Base-by-base conservation (phyloP, 169 alveolate species). In the Eimeria acervulina region DNA sequence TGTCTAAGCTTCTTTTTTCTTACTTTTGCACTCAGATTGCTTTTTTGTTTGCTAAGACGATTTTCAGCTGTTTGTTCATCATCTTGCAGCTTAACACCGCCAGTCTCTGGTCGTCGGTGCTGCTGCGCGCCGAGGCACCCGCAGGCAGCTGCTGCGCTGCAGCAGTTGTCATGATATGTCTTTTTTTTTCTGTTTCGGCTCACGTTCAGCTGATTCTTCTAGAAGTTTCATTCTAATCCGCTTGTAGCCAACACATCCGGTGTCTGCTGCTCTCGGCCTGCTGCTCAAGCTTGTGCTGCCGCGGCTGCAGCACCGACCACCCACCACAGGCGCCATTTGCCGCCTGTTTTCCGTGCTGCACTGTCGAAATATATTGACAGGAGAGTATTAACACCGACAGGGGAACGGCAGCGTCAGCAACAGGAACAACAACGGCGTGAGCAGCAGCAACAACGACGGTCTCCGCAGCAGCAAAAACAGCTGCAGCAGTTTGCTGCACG, bases 51-150 rank as follows among this genome's bases (percentile, higher is more conserved):
- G 88, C 40, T n/a, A 42, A 44, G 38, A 78, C 38, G 88, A 28
- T 78, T 78, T 78, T 78, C 63, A 40, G 63, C 66, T 42, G 42
- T 42, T 78, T 78, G 21, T 78, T 78, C 10, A 78, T 8, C 38
- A 42, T 42, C 23, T 42, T 42, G n/a, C 26, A n/a, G 42, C 66
- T 78, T 66, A 47, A 36, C 5, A 31, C 51, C 83, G 17, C 15
- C 83, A 72, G 83, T 72, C 83, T 36, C 51, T 36, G 83, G 51
- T 28, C 31, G 83, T 12, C 66, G 88, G 66, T 78, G 88, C 66
- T 78, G 88, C 88, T 78, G 88, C 88, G 40, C 88, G 88, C 88
- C 63, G 88, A 40, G 88, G 88, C 88, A 47, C 38, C 88, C 63
- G 88, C 88, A 47, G 42, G 88, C 63, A 78, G 88, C 88, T 78